Evolutionary conservation across 495 filamentous ascomycete species (phyloP).

Genomic region (Hypoxylon rickii): DNA sequence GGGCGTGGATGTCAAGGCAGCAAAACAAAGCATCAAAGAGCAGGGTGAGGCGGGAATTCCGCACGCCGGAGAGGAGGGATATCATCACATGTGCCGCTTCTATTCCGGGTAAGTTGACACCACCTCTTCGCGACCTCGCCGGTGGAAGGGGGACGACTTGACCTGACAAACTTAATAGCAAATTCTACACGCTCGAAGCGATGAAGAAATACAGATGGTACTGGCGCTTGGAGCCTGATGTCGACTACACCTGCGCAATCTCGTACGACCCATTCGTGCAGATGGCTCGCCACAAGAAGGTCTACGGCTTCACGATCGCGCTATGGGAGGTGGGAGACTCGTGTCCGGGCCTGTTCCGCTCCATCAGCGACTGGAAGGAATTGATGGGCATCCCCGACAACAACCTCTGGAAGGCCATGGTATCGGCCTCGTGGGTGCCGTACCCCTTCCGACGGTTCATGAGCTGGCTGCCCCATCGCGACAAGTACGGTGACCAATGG

Average conservation of each 20-base stretch:
- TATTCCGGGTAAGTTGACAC: conserved; percentile 78
- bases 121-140: not conserved
- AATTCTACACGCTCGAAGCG: conserved; percentile 48
- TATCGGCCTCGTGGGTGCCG: conserved; percentile 37
- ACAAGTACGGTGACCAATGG: conserved; percentile 39
- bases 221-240: conserved; percentile 49
- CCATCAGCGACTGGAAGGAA: conserved; percentile 40
- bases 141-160: not conserved
- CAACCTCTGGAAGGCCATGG: conserved; percentile 37
- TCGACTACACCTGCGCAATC: conserved; percentile 50
- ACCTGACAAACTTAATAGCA: conserved; percentile 51
- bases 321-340: conserved; percentile 49
- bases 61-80: conserved; percentile 96
- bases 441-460: conserved; percentile 40
- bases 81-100: conserved; percentile 97
- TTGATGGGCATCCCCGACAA: conserved; percentile 31
- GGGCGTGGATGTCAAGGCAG: conserved; percentile 79
- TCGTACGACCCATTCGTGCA: conserved; percentile 51
- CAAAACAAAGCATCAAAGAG: conserved; percentile 79
- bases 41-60: conserved; percentile 88
- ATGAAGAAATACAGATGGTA: conserved; percentile 46
- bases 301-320: conserved; percentile 49
- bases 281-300: conserved; percentile 50
- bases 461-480: conserved; percentile 37
- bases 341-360: conserved; percentile 46